Percentiles rank a stretch among this genome's conserved stretches.
Evolutionary conservation across 805 yeast species (phyloP).

Genomic region (Candida coleopterorum): DNA sequence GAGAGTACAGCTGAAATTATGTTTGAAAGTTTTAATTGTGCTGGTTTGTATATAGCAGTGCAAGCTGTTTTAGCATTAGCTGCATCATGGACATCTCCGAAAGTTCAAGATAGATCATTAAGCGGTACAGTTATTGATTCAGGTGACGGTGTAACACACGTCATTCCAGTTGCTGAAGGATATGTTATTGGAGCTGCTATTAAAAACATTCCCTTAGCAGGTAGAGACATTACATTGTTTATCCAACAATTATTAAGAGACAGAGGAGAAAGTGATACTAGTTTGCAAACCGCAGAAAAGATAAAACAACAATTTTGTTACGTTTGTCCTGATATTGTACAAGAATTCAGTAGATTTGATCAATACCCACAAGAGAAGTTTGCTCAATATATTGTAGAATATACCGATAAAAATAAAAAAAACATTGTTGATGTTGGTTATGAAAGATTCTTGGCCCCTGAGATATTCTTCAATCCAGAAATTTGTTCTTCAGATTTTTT

Average conservation of each 20-base stretch:
- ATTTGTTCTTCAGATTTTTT: conserved; percentile 92
- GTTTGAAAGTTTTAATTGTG: conserved; percentile 98
- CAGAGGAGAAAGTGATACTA: conserved; percentile 92
- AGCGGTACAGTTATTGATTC: conserved; percentile 98
- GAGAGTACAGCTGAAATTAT: conserved; percentile 98
- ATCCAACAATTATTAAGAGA: conserved; percentile 92
- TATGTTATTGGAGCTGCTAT: conserved; percentile 97
- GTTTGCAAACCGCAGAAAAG: conserved; percentile 91
- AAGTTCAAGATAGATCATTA: conserved; percentile 88
- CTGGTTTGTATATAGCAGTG: conserved; percentile 96
- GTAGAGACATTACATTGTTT: conserved; percentile 93
- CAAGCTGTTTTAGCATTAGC: conserved; percentile 98
- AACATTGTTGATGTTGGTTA: conserved; percentile 86
- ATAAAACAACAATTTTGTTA: conserved; percentile 96
- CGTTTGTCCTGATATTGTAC: conserved; percentile 95
- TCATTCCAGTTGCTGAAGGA: conserved; percentile 98
- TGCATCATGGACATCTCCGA: conserved; percentile 97
- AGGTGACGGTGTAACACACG: conserved; percentile 99
- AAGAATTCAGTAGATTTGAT: conserved; percentile 92
- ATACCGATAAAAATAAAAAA: conserved; percentile 56
- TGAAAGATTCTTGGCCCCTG: conserved; percentile 98
- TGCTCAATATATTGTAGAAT: conserved; percentile 88
- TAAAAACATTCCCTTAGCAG: conserved; percentile 97
- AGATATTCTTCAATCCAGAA: conserved; percentile 96
- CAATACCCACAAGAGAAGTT: conserved; percentile 84